Base-by-base conservation (phyloP, 2,329 filamentous ascomycete species). In the Epichloe hybrida region DNA sequence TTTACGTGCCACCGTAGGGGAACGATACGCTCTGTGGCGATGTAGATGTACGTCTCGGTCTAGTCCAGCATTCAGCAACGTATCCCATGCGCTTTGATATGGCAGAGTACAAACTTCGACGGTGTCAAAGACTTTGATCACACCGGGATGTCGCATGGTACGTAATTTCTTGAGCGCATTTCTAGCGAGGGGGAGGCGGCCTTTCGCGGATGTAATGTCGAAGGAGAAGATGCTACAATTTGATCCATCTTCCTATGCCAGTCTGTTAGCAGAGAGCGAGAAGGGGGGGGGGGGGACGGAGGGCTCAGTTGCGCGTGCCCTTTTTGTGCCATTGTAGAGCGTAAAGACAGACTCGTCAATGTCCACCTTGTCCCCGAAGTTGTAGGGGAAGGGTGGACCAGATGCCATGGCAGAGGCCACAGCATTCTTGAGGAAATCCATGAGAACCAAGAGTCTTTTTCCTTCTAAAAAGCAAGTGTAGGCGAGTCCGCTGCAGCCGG, bases 401-500 rank as follows among this genome's bases (percentile, higher is more conserved):
- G 95, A 93, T 44, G 93, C 88, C 62, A 98, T 97, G 59, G 90
- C 91, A 54, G 93, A 97, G 44, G 90, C 91, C 64, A 97, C 89
- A 49, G 93, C 93, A 54, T 90, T 97, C 71, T 97, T 97, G 64
- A 98, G 79, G 64, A 97, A 97, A 67, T 98, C 90, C 93, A 98
- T 98, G 58, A 58, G 41, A 34, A 42, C 39, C 43, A 39, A 40
- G 36, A 20, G 34, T 38, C n/a, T 41, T 9, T 3, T 9, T 3
- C 3, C 2, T 21, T 21, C 1, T 21, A 3, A 17, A 17, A 23
- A 9, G 15, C 17, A 20, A 11, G 23, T 44, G 41, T 21, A 31
- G 41, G 3, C 17, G 23, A 11, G 2, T n/a, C 2, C 7, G 39
- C 15, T 20, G 39, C 8, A 31, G 27, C 23, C 17, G 21, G 41